Conservation (phyloP, 371 early-diverging fungal genomes). For the Apophysomyces elegans region DNA sequence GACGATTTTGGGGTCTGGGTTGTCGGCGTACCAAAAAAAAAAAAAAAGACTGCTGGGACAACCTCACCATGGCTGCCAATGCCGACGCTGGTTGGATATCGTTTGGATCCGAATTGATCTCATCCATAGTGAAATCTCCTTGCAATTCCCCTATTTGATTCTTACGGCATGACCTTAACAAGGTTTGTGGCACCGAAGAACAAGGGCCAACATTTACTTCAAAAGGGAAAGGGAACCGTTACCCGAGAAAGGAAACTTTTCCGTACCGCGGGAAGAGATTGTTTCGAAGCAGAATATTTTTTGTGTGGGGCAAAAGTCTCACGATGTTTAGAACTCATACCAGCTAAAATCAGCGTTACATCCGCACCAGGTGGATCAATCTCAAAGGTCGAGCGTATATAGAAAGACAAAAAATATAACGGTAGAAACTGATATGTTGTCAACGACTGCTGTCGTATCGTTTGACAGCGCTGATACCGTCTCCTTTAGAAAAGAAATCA, state of each 20-base stretch:
- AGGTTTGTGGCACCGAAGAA: background rate
- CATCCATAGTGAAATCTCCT: too few relatives aligned
- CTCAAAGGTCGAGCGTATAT: too few relatives aligned
- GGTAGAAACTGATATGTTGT: too few relatives aligned
- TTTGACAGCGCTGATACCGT: too few relatives aligned
- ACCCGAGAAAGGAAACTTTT: constrained; percentile 8
- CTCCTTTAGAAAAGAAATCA: too few relatives aligned
- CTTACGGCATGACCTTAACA: background rate
- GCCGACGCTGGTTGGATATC: too few relatives aligned
- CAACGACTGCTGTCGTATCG: too few relatives aligned
- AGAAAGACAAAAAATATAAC: too few relatives aligned
- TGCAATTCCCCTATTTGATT: too few relatives aligned
- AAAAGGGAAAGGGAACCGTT: background rate
- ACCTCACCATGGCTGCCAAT: background rate
- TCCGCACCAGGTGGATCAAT: too few relatives aligned
- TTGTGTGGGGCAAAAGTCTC: constrained; percentile 4
- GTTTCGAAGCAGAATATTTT: background rate
- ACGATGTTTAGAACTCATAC: background rate
- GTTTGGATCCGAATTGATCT: too few relatives aligned
- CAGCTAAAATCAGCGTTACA: too few relatives aligned
- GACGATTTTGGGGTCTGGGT: constrained; percentile 5
- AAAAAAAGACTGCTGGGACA: background rate
- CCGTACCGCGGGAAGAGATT: background rate
- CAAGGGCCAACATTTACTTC: background rate
- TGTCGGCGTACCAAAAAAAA: constrained; percentile 6